Evolutionary conservation across 2,329 filamentous ascomycete genomes (phyloP).

Genomic region (Fusarium buharicum): DNA sequence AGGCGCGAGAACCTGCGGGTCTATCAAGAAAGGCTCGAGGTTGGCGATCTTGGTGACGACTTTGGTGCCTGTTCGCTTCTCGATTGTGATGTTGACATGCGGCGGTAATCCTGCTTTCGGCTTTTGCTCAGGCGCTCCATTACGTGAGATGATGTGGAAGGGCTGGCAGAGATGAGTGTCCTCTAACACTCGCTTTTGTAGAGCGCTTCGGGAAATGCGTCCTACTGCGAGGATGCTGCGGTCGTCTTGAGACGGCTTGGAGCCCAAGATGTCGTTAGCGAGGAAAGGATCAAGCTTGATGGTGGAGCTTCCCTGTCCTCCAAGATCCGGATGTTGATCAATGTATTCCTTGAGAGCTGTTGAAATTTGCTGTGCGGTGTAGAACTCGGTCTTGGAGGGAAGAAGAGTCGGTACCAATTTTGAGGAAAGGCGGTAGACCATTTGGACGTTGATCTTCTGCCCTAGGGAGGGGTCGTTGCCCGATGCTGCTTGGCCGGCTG

Average conservation of each 20-base stretch:
- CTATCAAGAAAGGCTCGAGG: conserved; percentile 38
- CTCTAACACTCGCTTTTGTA: conserved; percentile 36
- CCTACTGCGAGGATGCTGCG: conserved; percentile 29
- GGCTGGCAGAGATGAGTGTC: conserved; percentile 37
- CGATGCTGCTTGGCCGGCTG: neutral
- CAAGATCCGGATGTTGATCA: conserved; percentile 32
- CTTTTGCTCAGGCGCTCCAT: conserved; percentile 27
- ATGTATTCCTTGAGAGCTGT: conserved; percentile 38
- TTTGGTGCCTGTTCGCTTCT: conserved; percentile 41
- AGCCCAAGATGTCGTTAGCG: conserved; percentile 35
- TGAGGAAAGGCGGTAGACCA: conserved; percentile 31
- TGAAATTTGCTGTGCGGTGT: conserved; percentile 32
- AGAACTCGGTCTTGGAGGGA: conserved; percentile 39
- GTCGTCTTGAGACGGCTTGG: conserved; percentile 35
- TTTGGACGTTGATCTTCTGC: conserved; percentile 31
- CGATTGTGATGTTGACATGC: conserved; percentile 33
- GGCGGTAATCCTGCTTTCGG: conserved; percentile 36
- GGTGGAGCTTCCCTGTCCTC: conserved; percentile 30
- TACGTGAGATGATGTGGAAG: conserved; percentile 31
- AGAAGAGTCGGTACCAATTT: conserved; percentile 37
- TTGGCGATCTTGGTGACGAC: conserved; percentile 41
- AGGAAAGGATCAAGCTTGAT: conserved; percentile 37
- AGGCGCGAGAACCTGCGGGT: conserved; percentile 35
- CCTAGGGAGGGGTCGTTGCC: conserved; percentile 7
- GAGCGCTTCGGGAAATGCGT: conserved; percentile 31